These are phyloP conservation scores for Chaetomiaceae sp. DNA, from an alignment of 2,329 filamentous ascomycete genomes.

Conservation along the genomic window DNA sequence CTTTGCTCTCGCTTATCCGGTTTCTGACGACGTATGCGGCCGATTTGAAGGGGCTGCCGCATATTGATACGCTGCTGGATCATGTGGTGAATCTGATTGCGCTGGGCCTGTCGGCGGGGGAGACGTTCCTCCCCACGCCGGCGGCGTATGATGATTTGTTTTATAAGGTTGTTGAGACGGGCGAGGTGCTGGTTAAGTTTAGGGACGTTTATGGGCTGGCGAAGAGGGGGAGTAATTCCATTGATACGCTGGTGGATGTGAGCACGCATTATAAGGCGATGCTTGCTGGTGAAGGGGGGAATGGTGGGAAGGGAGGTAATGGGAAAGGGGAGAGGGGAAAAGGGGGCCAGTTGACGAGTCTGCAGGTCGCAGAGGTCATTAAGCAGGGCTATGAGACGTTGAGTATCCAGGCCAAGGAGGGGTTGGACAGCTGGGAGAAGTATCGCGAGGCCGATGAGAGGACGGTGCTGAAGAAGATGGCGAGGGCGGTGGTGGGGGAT, in stretches of 20 bases:
- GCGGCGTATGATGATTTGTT: slow-evolving; percentile 93
- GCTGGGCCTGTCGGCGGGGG: slow-evolving; percentile 78
- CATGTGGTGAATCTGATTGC: slow-evolving; percentile 78
- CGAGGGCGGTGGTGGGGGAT: slow-evolving; percentile 67
- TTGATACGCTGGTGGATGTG: slow-evolving; percentile 79
- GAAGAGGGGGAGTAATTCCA: slow-evolving; percentile 61
- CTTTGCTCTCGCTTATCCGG: slow-evolving; percentile 78
- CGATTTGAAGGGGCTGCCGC: slow-evolving; percentile 65
- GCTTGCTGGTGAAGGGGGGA: slow-evolving; percentile 51
- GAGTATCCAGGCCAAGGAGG: slow-evolving; percentile 84
- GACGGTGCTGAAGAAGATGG: slow-evolving; percentile 79
- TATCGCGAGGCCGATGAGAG: slow-evolving; percentile 87
- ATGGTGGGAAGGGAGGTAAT: slow-evolving; percentile 41
- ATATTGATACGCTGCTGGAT: slow-evolving; percentile 70
- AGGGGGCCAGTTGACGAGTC: slow-evolving; percentile 63
- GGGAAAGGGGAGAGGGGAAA: slow-evolving; percentile 34
- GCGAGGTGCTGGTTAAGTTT: slow-evolving; percentile 77
- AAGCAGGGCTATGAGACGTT: slow-evolving; percentile 95
- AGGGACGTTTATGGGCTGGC: slow-evolving; percentile 66
- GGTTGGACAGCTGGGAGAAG: slow-evolving; percentile 76
- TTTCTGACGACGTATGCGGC: slow-evolving; percentile 84
- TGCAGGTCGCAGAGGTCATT: slow-evolving; percentile 84
- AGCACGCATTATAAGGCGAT: slow-evolving; percentile 83
- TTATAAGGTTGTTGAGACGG: slow-evolving; percentile 94
- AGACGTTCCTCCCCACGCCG: slow-evolving; percentile 83